Base-by-base conservation (phyloP, 2,329 filamentous ascomycete species). In the Pestalotiopsis sp. region DNA sequence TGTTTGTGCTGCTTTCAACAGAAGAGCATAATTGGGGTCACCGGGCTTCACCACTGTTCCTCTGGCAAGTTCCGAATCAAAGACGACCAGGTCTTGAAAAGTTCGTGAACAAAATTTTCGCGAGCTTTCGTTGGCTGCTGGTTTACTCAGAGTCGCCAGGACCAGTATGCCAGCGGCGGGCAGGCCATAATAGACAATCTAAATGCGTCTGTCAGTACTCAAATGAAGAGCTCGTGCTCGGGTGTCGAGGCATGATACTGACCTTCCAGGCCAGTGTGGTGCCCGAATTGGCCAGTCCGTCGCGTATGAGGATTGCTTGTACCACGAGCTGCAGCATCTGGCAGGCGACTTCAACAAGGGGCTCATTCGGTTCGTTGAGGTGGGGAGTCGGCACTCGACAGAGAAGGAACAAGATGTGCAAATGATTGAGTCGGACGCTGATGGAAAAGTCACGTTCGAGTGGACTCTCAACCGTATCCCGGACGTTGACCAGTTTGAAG, bases 121-220 rank as follows among this genome's bases (percentile, higher is more conserved):
- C 20, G 27, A 31, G 2, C 3, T 36, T 45, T 31, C 45, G 27
- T 57, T 27, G 20, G 45, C 12, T 20, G 31, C 56, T 41, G 61
- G 70, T 14, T 75, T 75, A 7, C 52, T 41, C 3, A 79, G 68
- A 4, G 78, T 64, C 1, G 75, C 73, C 25, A 79, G 71, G 23
- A 73, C 74, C 12, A 79, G 72, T 20, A 79, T 75, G 0, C 79
- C 79, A 9, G 78, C 77, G 3, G 79, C 78, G n/a, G 79, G 73
- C 1, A 80, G 70, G 9, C 78, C 78, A 64, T 78, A 80, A 58
- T 76, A 75, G 4, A 72, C 74, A n/a, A 80, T 73, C 77, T 79
- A 39, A 27, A 27, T 27, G 4, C 36, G 11, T 13, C 27, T 38
- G 57, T 20, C 12, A 78, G 38, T 77, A 69, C 68, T 41, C 14